These are phyloP conservation scores for Gynostemma pentaphyllum DNA, from an alignment of 306 rosid genomes.

Conservation along the genomic window DNA sequence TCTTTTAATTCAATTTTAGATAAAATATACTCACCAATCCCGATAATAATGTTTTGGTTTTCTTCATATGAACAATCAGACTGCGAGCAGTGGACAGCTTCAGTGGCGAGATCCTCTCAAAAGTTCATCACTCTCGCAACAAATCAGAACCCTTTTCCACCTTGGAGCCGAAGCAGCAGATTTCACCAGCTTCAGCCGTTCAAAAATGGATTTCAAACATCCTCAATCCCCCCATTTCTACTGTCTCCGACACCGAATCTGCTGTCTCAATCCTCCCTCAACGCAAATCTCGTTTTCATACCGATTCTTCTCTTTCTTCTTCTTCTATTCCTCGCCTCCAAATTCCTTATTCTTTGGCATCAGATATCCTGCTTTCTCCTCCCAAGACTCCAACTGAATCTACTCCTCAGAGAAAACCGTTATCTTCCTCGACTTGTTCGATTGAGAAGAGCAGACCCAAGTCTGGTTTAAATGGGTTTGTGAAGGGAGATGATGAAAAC, in stretches of 20 bases:
- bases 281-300: conserved; percentile 65
- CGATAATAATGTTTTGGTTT: neutral
- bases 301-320: conserved; percentile 41
- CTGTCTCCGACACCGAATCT: conserved; percentile 14
- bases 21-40: too few relatives aligned
- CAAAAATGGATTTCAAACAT: conserved; percentile 56
- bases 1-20: too few relatives aligned
- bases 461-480: conserved; percentile 7
- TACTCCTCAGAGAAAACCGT: conserved; percentile 41
- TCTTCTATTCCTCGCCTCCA: conserved; percentile 38
- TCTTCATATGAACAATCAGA: conserved; percentile 14
- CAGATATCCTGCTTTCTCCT: conserved; percentile 47
- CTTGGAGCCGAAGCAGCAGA: conserved; percentile 5
- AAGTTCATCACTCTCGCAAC: conserved; percentile 48
- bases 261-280: conserved; percentile 27
- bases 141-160: conserved; percentile 33
- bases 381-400: conserved; percentile 56
- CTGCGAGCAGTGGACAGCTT: conserved; percentile 39
- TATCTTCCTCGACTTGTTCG: conserved; percentile 56
- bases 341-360: conserved; percentile 4
- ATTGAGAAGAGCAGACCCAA: conserved; percentile 20
- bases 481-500: conserved; percentile 15
- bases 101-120: conserved; percentile 60
- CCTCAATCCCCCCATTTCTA: conserved; percentile 29
- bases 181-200: conserved; percentile 39